Base-by-base conservation (phyloP, 805 yeast species). In the Candida wancherniae region DNA sequence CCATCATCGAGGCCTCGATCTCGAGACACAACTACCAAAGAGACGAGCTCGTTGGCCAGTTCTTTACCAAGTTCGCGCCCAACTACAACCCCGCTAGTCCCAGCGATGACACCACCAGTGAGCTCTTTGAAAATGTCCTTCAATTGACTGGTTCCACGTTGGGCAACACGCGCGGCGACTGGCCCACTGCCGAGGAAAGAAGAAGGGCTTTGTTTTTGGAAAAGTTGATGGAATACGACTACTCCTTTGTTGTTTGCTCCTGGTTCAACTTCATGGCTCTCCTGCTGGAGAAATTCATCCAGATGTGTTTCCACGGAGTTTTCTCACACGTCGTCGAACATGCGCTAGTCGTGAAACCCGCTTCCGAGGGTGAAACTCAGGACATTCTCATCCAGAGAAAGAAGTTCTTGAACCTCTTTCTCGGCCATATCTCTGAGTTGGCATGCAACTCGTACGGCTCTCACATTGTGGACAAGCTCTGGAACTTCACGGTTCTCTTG, bases 141-240 rank as follows among this genome's bases (percentile, higher is more conserved):
- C 72, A 72, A 45, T 57, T 85, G 40, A 67, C 78, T 4, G 61
- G 73, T 1, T 83, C 94, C 0, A 85, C 94, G 0, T 60, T 85
- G 34, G 92, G 90, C 18, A 83, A 84, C 55, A 80, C 86, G 2
- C 73, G 74, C 41, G 94, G 77, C 44, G 94, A 85, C 53, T 84
- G 94, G 94, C 95, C 95, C 27, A 85, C 94, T 1, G 82, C 87
- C 0, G 92, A 84, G 47, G 95, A 85, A 52, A 74, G 94, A 65
- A 75, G 88, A 61, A 66, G 92, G 39, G 67, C 94, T 0, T 46
- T 84, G 12, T 80, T 87, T 45, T 58, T 84, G 35, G 90, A 86
- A 51, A 75, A 77, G 43, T 61, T 87, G 34, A 75, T 85, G 52
- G 73, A 72, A 19, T 83, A 77, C 48, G 90, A 84, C 47, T 66